These are phyloP conservation scores for Fusarium equiseti DNA, from an alignment of 2,329 filamentous ascomycete genomes.

Conservation along the genomic window DNA sequence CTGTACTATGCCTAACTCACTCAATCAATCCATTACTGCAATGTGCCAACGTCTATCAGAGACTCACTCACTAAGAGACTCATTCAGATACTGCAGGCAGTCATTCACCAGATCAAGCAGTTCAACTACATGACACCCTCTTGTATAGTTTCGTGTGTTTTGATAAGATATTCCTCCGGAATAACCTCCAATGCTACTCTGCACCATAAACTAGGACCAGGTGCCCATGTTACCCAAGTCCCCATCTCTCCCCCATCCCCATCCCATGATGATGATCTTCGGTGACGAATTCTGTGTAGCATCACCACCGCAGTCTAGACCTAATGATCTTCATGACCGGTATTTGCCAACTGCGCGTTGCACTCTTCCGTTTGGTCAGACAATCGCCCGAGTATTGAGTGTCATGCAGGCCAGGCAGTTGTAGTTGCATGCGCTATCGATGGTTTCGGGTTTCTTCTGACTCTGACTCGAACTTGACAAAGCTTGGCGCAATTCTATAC, in stretches of 20 bases:
- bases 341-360: constrained; percentile 19
- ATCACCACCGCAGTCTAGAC: constrained; percentile 35
- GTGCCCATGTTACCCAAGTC: constrained; percentile 8
- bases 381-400: constrained; percentile 30
- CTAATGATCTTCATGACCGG: constrained; percentile 32
- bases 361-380: constrained; percentile 24
- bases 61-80: neutral
- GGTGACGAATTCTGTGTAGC: constrained; percentile 10
- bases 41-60: neutral
- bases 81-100: neutral
- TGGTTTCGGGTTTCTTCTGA: constrained; percentile 18
- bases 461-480: constrained; percentile 33
- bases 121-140: constrained; percentile 27
- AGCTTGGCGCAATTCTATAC: constrained; percentile 25
- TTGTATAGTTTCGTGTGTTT: constrained; percentile 8
- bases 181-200: constrained; percentile 34
- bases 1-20: neutral
- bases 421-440: neutral
- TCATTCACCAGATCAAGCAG: constrained; percentile 21
- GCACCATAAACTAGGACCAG: constrained; percentile 10
- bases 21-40: neutral
- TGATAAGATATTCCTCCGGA: constrained; percentile 5
- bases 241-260: neutral
- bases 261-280: constrained; percentile 26
- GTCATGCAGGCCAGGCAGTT: constrained; percentile 27